Base-by-base conservation (phyloP, 129 eudicot species). In the Pseudognaphalium luteoalbum region DNA sequence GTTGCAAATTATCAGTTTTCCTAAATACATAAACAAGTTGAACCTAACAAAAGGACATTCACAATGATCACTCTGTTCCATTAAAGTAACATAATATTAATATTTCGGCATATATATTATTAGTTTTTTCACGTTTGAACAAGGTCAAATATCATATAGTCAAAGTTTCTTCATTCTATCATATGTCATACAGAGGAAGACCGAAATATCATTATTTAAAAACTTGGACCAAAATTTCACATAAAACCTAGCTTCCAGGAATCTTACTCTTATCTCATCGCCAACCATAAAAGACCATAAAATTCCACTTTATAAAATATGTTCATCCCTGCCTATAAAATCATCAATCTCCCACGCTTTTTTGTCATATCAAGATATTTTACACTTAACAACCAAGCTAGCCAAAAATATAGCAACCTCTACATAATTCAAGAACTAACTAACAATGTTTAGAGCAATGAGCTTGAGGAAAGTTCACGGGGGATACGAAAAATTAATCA, bases 361-460 rank as follows among this genome's bases (percentile, higher is more conserved):
- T 41, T 20, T 39, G 4, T 39, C 44, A 39, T 20, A 4, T 68
- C 9, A 68, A 35, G 20, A 39, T 14, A n/a, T n/a, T n/a, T 47
- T 6, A 47, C 54, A 47, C 54, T 47, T 47, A 44, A 44, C 52
- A 15, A 10, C 52, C 52, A 44, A 44, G 52, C 52, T 16, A 44
- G 5, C 16, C 52, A 4, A 19, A 0, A 44, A 11, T 44, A 11
- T n/a, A n/a, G n/a, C 12, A 3, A 39, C 0, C 52, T 10, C 52
- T 10, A 10, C 54, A 14, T 11, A 12, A 12, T 32, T n/a, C 44
- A 22, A 29, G 19, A 75, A 81, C 21, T 7, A 35, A 41, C 21
- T 7, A 35, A 41, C 79, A 81, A 84, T 90, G 96, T 86, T 90
- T 28, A 86, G 96, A 76, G 83, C 89, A 42, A 44, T 87, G 1